These are phyloP conservation scores for Beauveria caledonica DNA, from an alignment of 2,329 filamentous ascomycete species.

Conservation along the genomic window DNA sequence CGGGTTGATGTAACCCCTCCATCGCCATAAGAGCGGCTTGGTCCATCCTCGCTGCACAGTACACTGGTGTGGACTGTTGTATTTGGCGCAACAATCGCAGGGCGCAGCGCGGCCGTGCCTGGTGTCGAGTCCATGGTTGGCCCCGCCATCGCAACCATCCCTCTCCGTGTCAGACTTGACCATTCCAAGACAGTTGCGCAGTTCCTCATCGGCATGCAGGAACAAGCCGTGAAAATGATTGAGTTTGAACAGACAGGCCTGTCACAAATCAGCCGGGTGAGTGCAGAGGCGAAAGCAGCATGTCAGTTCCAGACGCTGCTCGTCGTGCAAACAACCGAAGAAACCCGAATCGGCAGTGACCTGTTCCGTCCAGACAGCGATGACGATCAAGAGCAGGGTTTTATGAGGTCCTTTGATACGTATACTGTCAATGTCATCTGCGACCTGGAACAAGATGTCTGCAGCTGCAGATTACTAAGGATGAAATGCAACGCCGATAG, in stretches of 20 bases:
- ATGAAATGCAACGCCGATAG: slow-evolving; percentile 1
- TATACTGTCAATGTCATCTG: slow-evolving; percentile 1
- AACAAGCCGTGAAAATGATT: slow-evolving; percentile 10
- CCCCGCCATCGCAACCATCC: slow-evolving; percentile 20
- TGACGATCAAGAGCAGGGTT: background rate
- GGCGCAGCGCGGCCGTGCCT: slow-evolving; percentile 10
- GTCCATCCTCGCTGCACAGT: slow-evolving; percentile 10
- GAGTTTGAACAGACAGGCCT: slow-evolving; percentile 13
- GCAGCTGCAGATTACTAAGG: background rate
- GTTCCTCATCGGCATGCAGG: slow-evolving; percentile 14
- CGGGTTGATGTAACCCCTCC: slow-evolving; percentile 6
- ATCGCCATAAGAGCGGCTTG: slow-evolving; percentile 9
- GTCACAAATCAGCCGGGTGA: slow-evolving; percentile 10
- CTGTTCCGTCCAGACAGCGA: slow-evolving; percentile 1
- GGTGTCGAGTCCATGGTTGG: slow-evolving; percentile 12
- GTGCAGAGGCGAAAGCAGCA: slow-evolving; percentile 10
- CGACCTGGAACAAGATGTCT: background rate
- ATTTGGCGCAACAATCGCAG: slow-evolving; percentile 12
- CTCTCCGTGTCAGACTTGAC: slow-evolving; percentile 8
- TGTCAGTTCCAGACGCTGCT: slow-evolving; percentile 18
- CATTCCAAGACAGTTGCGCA: slow-evolving; percentile 8
- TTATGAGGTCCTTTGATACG: background rate
- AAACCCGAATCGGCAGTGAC: background rate
- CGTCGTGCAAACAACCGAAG: slow-evolving; percentile 10
- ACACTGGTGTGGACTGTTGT: slow-evolving; percentile 7